Conservation (phyloP, 164 flowering plant species). For the Liriodendron chinense region DNA sequence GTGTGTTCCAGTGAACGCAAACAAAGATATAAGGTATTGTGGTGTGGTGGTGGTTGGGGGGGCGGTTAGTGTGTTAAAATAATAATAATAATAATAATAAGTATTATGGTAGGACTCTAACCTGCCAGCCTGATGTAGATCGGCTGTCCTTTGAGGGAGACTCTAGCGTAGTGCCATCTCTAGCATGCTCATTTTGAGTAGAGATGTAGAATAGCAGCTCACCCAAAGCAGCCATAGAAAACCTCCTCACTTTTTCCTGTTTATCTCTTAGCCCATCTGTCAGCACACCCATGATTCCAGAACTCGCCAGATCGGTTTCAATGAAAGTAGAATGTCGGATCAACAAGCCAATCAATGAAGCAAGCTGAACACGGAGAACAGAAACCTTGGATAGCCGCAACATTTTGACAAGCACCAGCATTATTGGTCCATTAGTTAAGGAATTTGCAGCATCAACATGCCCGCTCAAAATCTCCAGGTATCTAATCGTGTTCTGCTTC, state of each 20-base stretch:
- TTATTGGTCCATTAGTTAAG: slow-evolving; percentile 86
- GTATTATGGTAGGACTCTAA: slow-evolving; percentile 26
- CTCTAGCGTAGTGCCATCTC: slow-evolving; percentile 51
- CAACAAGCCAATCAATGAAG: slow-evolving; percentile 80
- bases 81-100: too few relatives aligned
- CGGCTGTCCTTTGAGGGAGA: slow-evolving; percentile 80
- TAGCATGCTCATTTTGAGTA: slow-evolving; percentile 69
- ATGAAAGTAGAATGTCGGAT: slow-evolving; percentile 84
- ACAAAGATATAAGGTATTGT: not conserved
- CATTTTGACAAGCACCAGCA: slow-evolving; percentile 83
- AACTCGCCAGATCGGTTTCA: slow-evolving; percentile 75
- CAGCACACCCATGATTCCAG: slow-evolving; percentile 83
- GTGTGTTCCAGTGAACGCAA: not conserved
- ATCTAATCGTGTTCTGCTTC: slow-evolving; percentile 79
- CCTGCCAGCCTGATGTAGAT: slow-evolving; percentile 89
- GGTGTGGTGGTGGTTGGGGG: too few relatives aligned
- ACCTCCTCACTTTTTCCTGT: slow-evolving; percentile 94
- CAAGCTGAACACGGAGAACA: slow-evolving; percentile 77
- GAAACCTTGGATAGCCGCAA: slow-evolving; percentile 73
- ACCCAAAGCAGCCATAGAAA: slow-evolving; percentile 98
- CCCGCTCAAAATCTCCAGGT: slow-evolving; percentile 82
- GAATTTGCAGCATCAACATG: slow-evolving; percentile 82
- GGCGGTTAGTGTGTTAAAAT: too few relatives aligned
- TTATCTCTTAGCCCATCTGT: slow-evolving; percentile 90
- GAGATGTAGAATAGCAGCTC: slow-evolving; percentile 93